Evolutionary conservation across 2,329 filamentous ascomycete genomes (phyloP), one percentile per base, ranked within the genome.

Genomic region (Dactylellina parvicollis): DNA sequence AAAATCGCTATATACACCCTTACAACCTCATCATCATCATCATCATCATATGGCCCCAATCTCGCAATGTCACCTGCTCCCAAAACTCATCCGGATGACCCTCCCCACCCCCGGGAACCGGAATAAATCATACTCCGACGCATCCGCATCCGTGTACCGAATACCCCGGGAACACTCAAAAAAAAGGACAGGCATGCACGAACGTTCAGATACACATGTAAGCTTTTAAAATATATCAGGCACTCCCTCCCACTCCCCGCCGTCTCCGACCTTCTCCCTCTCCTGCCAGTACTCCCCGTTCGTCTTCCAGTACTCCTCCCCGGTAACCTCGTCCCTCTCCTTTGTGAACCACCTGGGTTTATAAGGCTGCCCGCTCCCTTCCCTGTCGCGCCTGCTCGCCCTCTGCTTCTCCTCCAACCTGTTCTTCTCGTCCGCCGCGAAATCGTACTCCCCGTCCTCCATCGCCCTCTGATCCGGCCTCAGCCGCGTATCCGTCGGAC

Each of bases 361-460:
- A 79, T 95, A 98, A 73, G 94, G 89, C 75, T 96, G 90, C 2
- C 95, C 95, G 1, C 82, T 86, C 28, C 86, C 85, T 81, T 99
- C 94, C 22, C 93, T 85, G 69, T 85, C 83, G 61, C 91, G 83
- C 74, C 95, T 84, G 69, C 89, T 89, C 8, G 89, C 88, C 71
- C 95, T 86, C 83, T 99, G 95, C 75, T 89, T 92, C 83, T 97
- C 91, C 81, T 99, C 95, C 0, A 99, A 87, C 0, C 95, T 86
- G 79, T 94, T 95, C 86, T 99, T 99, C 84, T 99, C 95, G 3
- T 86, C 87, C 0, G 94, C 95, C 0, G 95, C 95, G 71, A 95
- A 85, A 78, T 98, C 94, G 79, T 99, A 99, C 81, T 93, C 88
- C n/a, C 94, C 95, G 74, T 98, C 93, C 80, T 99, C 95, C 95